Percentiles rank a stretch among this genome's conserved stretches.
Evolutionary conservation across 176 grass and related monocot genomes (phyloP).

Genomic region (Leersia perrieri): DNA sequence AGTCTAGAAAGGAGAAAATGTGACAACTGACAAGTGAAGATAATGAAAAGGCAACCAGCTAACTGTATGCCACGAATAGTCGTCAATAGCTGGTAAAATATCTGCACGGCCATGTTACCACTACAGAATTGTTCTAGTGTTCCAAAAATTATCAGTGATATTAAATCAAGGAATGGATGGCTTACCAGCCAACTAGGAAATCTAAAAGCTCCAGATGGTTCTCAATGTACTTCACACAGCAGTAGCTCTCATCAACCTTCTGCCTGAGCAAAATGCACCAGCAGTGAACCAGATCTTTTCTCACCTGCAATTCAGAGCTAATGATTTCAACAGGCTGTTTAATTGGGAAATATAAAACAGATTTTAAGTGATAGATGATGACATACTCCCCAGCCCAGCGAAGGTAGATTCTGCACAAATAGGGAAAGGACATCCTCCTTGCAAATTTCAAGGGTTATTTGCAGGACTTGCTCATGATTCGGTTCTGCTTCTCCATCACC

Average conservation of each 20-base stretch:
- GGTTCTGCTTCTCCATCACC: conserved; percentile 67
- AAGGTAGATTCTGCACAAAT: conserved; percentile 72
- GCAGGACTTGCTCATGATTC: conserved; percentile 60
- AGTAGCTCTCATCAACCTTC: conserved; percentile 46
- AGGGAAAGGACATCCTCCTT: conserved; percentile 63
- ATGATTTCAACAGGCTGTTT: not conserved
- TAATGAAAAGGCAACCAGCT: not conserved
- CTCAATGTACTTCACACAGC: conserved; percentile 68
- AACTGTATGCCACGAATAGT: not conserved
- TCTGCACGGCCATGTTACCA: not conserved
- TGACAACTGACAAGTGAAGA: not conserved
- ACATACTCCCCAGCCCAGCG: conserved; percentile 75
- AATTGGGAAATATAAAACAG: not conserved
- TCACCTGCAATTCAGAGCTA: conserved; percentile 42
- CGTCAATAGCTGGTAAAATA: conserved; percentile 10
- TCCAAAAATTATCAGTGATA: not conserved
- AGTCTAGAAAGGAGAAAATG: conserved; percentile 26
- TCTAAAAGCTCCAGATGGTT: conserved; percentile 74
- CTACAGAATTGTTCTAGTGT: not conserved
- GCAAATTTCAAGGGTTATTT: conserved; percentile 76
- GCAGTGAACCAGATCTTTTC: conserved; percentile 69
- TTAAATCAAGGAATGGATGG: conserved; percentile 9
- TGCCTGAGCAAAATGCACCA: conserved; percentile 77
- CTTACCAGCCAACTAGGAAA: conserved; percentile 77
- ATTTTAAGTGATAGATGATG: conserved; percentile 2